A percentile compares a stretch with the other conserved stretches of the same genome.
Conservation (phyloP, 225 moss, liverwort and hornwort species). For the Bryum argenteum region DNA sequence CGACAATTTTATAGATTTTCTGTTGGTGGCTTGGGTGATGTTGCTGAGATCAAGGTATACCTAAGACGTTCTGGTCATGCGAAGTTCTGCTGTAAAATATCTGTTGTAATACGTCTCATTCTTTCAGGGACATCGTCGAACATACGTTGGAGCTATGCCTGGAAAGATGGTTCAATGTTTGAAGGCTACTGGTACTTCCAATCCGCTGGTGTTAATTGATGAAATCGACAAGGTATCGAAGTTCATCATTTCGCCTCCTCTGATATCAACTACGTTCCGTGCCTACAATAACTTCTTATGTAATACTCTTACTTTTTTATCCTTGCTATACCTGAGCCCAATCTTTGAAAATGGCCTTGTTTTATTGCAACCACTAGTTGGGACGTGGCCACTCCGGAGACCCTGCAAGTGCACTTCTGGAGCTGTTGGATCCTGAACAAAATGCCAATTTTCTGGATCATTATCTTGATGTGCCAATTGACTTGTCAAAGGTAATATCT, state of each 20-base stretch:
- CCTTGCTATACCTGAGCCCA: too few species aligned
- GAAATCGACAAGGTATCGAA: constrained; percentile 90
- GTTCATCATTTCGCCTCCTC: neutral
- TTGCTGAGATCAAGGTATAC: constrained; percentile 93
- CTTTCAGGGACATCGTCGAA: constrained; percentile 90
- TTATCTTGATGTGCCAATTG: constrained; percentile 97
- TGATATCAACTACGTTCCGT: too few species aligned
- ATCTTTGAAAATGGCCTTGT: too few species aligned
- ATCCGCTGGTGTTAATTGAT: constrained; percentile 93
- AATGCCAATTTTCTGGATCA: constrained; percentile 94
- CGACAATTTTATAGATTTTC: constrained; percentile 94
- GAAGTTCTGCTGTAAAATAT: neutral
- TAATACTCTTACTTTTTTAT: neutral
- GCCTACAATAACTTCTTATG: neutral
- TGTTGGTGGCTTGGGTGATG: constrained; percentile 96
- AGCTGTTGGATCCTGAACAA: constrained; percentile 96
- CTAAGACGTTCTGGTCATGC: neutral
- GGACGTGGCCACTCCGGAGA: constrained; percentile 97
- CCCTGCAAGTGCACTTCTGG: constrained; percentile 97
- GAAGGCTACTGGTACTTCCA: constrained; percentile 87
- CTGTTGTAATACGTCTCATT: neutral
- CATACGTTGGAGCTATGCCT: constrained; percentile 99
- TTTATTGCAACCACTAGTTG: constrained; percentile 49
- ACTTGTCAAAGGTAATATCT: constrained; percentile 81
- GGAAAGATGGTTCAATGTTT: constrained; percentile 99